Evolutionary conservation across 176 grass and related monocot species (phyloP).

Genomic region (Zizania latifolia): DNA sequence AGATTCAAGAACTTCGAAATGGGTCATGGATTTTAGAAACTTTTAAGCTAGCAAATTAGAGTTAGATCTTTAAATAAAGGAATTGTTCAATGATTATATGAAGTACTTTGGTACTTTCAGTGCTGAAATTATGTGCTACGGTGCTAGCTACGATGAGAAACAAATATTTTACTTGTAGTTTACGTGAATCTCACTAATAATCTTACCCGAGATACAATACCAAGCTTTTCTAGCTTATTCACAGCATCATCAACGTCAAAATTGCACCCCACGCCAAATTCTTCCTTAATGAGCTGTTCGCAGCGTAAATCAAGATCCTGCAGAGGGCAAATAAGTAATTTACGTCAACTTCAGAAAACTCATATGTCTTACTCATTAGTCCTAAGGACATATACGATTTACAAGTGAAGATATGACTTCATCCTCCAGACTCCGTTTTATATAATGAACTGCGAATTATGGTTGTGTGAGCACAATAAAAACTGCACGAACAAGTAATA

Average conservation of each 20-base stretch:
- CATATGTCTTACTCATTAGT: constrained; percentile 5
- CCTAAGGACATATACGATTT: no score
- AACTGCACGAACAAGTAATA: neutral
- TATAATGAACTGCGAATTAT: no score
- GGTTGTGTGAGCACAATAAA: neutral
- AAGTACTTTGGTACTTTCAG: neutral
- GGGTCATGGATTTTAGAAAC: neutral
- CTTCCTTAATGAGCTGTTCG: constrained; percentile 78
- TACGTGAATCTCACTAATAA: neutral
- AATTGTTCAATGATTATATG: neutral
- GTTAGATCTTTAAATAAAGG: neutral
- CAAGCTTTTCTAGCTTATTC: constrained; percentile 81
- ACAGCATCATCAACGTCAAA: constrained; percentile 89
- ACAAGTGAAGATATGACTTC: no score
- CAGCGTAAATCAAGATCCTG: constrained; percentile 82
- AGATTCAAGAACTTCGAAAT: neutral
- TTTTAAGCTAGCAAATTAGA: neutral
- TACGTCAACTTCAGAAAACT: neutral
- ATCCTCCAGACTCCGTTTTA: no score
- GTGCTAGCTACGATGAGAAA: neutral
- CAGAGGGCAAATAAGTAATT: neutral
- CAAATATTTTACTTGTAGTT: neutral
- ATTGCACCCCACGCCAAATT: constrained; percentile 67
- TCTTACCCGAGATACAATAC: constrained; percentile 88
- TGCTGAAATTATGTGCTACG: neutral